These are phyloP conservation scores for Cymbomonas tetramitiformis DNA, from an alignment of 139 green algal species.

Conservation along the genomic window DNA sequence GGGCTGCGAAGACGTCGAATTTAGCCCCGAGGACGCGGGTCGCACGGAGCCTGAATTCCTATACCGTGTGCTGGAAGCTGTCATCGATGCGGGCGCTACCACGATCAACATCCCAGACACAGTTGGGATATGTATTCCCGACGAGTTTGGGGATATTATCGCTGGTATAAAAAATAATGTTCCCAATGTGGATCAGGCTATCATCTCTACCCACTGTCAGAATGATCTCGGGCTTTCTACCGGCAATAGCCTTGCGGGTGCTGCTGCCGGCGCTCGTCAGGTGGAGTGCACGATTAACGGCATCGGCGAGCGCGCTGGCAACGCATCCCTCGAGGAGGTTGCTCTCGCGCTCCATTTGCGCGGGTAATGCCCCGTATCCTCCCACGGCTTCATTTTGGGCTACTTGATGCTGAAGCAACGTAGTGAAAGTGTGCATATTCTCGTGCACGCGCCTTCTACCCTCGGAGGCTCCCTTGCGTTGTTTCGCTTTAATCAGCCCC, in stretches of 20 bases:
- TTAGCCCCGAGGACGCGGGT: constrained; percentile 84
- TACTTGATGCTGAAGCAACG: too few relatives aligned
- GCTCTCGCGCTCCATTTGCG: constrained; percentile 75
- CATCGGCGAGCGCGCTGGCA: constrained; percentile 93
- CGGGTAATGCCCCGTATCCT: too few relatives aligned
- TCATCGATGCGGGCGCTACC: constrained; percentile 88
- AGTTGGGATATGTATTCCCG: constrained; percentile 81
- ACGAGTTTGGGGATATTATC: constrained; percentile 88
- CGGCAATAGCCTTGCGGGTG: constrained; percentile 73
- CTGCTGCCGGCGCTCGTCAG: constrained; percentile 45
- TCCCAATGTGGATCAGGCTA: constrained; percentile 55
- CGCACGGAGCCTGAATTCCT: constrained; percentile 77
- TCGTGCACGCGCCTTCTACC: neutral
- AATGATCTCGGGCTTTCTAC: constrained; percentile 94
- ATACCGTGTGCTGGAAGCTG: constrained; percentile 64
- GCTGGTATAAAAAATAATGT: constrained; percentile 71
- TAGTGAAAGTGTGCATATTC: neutral
- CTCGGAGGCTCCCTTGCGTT: neutral
- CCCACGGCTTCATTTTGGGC: too few relatives aligned
- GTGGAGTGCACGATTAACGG: constrained; percentile 98
- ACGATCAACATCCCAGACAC: constrained; percentile 98
- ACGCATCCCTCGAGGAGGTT: constrained; percentile 89
- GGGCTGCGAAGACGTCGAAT: constrained; percentile 94
- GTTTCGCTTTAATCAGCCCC: too few relatives aligned
- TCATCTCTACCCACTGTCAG: constrained; percentile 96